phyloP scores from a whole-genome alignment of 1,284 basidiomycete species.

The Mycena citricolor region DNA sequence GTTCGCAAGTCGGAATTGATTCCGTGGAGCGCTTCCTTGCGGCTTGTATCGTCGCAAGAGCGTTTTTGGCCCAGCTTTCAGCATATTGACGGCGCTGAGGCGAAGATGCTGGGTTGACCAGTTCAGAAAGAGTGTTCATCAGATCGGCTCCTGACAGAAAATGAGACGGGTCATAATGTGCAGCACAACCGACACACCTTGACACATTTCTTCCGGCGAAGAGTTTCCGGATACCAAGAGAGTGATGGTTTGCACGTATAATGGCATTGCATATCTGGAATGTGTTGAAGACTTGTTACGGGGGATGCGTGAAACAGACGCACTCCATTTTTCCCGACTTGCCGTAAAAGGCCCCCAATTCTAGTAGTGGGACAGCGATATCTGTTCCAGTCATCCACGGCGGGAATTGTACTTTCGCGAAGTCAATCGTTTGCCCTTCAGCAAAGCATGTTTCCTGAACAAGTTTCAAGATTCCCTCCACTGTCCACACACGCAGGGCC shows the following conservation, averaged over 20 bases:
- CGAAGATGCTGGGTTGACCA: constrained; percentile 44
- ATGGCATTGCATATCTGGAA: constrained; percentile 58
- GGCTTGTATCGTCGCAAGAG: constrained; percentile 47
- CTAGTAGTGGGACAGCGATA: constrained; percentile 68
- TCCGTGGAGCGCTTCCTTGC: constrained; percentile 34
- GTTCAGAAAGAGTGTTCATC: constrained; percentile 67
- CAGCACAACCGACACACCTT: constrained; percentile 42
- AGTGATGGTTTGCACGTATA: constrained; percentile 66
- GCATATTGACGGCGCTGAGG: constrained; percentile 52
- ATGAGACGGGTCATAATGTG: constrained; percentile 1
- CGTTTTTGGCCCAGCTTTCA: constrained; percentile 60
- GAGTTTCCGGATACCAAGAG: constrained; percentile 58
- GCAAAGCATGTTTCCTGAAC: constrained; percentile 27
- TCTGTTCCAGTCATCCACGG: constrained; percentile 61
- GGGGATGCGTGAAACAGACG: no score
- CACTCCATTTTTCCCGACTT: constrained; percentile 60
- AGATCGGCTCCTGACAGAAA: constrained; percentile 59
- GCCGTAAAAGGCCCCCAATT: constrained; percentile 64
- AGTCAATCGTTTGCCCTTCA: constrained; percentile 24
- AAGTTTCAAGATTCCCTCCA: constrained; percentile 55
- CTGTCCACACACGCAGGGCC: constrained; percentile 59
- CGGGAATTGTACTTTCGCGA: constrained; percentile 59
- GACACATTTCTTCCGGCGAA: constrained; percentile 54
- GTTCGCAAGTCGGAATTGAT: constrained; percentile 47
- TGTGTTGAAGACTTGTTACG: no score